These are phyloP conservation scores for Pseudonitzschia multistriata DNA, from an alignment of 108 stramenopile species.

Conservation along the genomic window DNA sequence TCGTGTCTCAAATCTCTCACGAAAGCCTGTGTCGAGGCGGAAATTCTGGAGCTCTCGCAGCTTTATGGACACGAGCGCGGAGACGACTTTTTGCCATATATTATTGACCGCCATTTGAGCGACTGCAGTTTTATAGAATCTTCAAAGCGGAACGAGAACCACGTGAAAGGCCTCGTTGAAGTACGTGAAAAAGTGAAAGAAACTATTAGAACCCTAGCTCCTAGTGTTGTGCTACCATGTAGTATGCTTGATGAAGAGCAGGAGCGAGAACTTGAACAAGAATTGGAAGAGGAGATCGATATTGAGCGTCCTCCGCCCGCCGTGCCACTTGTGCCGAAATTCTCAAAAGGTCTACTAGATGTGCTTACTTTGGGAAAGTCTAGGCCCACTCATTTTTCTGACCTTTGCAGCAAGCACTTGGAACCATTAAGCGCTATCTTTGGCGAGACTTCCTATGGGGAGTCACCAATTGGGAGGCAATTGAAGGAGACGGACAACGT, in stretches of 20 bases:
- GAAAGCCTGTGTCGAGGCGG: background rate
- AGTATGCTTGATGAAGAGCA: constrained; percentile 4
- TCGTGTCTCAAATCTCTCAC: background rate
- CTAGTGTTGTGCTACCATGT: background rate
- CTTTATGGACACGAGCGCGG: background rate
- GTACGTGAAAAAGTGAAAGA: background rate
- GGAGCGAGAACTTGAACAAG: constrained; percentile 4
- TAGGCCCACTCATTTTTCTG: background rate
- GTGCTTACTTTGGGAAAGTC: background rate
- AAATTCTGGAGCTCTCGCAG: background rate
- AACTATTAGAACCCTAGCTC: background rate
- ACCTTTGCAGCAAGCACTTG: background rate
- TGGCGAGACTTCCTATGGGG: background rate
- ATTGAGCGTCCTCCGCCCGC: constrained; percentile 5
- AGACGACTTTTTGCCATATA: background rate
- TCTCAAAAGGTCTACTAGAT: background rate
- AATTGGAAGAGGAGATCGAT: background rate
- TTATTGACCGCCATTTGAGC: background rate
- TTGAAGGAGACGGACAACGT: background rate
- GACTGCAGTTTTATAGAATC: background rate
- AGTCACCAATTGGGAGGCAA: background rate
- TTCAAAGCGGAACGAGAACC: background rate
- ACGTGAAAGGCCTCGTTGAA: background rate
- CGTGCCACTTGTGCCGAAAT: background rate
- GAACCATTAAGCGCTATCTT: background rate